Conservation (phyloP, 306 rosid genomes). For the Urtica urens region DNA sequence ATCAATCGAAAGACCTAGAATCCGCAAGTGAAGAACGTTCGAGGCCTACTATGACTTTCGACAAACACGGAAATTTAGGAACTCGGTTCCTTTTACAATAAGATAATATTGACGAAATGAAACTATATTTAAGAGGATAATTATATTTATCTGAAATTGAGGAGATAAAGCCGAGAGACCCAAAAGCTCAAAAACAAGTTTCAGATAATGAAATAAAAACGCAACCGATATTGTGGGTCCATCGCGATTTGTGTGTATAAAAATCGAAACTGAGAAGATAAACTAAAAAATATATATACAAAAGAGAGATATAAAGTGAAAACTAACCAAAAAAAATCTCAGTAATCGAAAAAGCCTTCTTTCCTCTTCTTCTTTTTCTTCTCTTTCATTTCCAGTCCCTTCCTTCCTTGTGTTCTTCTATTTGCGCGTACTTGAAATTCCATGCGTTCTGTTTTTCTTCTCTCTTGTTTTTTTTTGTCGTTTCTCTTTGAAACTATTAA, state of each 20-base stretch:
- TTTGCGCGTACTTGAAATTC: slow-evolving; percentile 12
- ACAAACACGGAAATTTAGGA: no score
- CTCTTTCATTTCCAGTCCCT: slow-evolving; percentile 12
- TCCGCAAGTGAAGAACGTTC: no score
- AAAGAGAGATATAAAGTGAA: slow-evolving; percentile 19
- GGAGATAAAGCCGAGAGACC: not conserved
- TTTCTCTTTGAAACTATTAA: not conserved
- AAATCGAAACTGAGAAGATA: not conserved
- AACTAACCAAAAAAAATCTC: slow-evolving; percentile 2
- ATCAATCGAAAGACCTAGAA: no score
- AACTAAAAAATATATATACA: slow-evolving; percentile 5
- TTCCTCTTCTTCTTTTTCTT: slow-evolving; percentile 13
- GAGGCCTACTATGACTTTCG: no score
- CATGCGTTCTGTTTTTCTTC: slow-evolving; percentile 19
- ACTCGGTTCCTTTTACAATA: no score
- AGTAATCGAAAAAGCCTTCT: not conserved
- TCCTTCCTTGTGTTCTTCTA: slow-evolving; percentile 16
- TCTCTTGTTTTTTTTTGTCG: slow-evolving; percentile 13
- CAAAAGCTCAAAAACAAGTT: slow-evolving; percentile 7
- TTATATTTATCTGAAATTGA: slow-evolving; percentile 2
- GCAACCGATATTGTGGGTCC: not conserved
- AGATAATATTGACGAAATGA: no score
- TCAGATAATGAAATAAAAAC: not conserved
- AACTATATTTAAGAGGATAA: no score
- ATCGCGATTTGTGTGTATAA: not conserved